These are phyloP conservation scores for Neohortaea acidophila DNA, from an alignment of 495 filamentous ascomycete genomes.

Conservation along the genomic window DNA sequence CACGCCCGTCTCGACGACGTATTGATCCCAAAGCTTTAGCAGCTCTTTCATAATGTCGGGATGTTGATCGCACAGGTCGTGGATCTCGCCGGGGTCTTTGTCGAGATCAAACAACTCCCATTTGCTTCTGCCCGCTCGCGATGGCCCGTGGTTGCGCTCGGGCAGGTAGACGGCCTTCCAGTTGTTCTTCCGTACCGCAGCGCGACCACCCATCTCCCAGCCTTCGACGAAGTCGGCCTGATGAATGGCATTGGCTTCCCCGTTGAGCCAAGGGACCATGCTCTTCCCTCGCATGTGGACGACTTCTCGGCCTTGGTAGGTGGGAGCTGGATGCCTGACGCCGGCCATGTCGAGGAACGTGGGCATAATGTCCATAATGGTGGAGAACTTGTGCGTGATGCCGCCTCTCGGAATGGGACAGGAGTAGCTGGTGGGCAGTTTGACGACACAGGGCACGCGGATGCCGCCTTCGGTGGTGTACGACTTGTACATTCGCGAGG, in stretches of 20 bases:
- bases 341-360: slow-evolving; percentile 15
- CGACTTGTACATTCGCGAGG: slow-evolving; percentile 38
- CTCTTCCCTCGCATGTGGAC: slow-evolving; percentile 5
- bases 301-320: slow-evolving; percentile 9
- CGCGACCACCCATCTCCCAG: slow-evolving; percentile 27
- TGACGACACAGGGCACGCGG: slow-evolving; percentile 34
- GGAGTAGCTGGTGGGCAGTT: background rate
- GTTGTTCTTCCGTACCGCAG: slow-evolving; percentile 14
- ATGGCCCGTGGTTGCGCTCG: slow-evolving; percentile 13
- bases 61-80: slow-evolving; percentile 13
- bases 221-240: slow-evolving; percentile 20
- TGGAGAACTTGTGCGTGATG: slow-evolving; percentile 10
- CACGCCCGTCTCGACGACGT: slow-evolving; percentile 13
- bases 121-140: slow-evolving; percentile 4
- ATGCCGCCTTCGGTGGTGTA: slow-evolving; percentile 42
- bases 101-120: slow-evolving; percentile 35
- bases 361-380: slow-evolving; percentile 18
- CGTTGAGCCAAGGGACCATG: slow-evolving; percentile 9
- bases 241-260: background rate
- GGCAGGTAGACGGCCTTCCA: slow-evolving; percentile 15
- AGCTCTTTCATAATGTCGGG: slow-evolving; percentile 14
- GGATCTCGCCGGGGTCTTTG: slow-evolving; percentile 17
- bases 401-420: background rate
- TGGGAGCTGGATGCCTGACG: slow-evolving; percentile 3
- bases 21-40: slow-evolving; percentile 37